Conservation (phyloP, 352 stramenopile genomes). For the Thraustochytrium striatum region DNA sequence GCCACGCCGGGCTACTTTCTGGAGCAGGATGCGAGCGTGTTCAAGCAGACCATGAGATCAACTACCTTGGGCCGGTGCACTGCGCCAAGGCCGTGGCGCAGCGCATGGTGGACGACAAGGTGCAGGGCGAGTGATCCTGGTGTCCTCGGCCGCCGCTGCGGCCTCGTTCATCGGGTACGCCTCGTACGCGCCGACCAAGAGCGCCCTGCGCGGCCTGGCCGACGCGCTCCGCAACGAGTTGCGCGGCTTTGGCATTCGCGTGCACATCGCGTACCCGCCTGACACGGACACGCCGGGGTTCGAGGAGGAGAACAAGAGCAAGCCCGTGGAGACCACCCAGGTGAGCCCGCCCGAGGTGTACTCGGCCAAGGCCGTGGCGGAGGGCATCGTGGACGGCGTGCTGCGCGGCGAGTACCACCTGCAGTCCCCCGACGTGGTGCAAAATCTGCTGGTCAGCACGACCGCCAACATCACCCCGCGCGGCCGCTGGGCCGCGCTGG, state of each 20-base stretch:
- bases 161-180: slow-evolving; percentile 74
- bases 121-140: slow-evolving; percentile 62
- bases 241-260: slow-evolving; percentile 66
- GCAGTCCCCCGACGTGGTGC: slow-evolving; percentile 1
- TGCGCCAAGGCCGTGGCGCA: slow-evolving; percentile 63
- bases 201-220: slow-evolving; percentile 78
- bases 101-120: slow-evolving; percentile 62
- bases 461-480: slow-evolving; percentile 33
- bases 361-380: slow-evolving; percentile 56
- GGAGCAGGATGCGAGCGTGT: slow-evolving; percentile 62
- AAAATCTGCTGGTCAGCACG: slow-evolving; percentile 37
- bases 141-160: slow-evolving; percentile 61
- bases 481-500: background rate
- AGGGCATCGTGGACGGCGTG: background rate
- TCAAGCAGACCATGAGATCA: slow-evolving; percentile 61
- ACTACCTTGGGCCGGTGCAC: slow-evolving; percentile 65
- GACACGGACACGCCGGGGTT: slow-evolving; percentile 79
- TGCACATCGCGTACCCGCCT: slow-evolving; percentile 81
- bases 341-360: slow-evolving; percentile 64
- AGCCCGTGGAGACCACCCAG: slow-evolving; percentile 63
- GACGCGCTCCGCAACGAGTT: slow-evolving; percentile 76
- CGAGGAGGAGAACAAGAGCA: slow-evolving; percentile 65
- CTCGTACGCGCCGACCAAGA: slow-evolving; percentile 79
- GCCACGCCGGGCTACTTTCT: slow-evolving; percentile 65
- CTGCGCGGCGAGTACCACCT: slow-evolving; percentile 34